Base-by-base conservation (phyloP, 805 yeast genomes). In the Ogataea corticis region DNA sequence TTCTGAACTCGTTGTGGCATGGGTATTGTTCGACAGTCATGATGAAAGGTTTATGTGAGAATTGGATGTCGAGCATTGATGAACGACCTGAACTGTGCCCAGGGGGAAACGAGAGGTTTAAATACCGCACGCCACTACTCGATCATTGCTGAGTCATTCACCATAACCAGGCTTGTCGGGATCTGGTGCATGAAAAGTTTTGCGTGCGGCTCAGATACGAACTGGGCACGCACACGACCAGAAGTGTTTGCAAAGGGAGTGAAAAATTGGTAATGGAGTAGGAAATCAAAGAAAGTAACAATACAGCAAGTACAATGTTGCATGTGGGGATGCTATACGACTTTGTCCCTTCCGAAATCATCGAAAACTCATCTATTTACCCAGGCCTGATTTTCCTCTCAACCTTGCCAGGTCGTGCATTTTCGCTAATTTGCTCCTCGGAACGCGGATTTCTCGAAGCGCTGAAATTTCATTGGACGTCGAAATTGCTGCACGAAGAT, bases 1-100 rank as follows among this genome's bases (percentile, higher is more conserved):
- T 74, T 62, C 82, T 70, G 57, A 77, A 71, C 56, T 78, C 82
- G 59, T 76, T 77, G 46, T 58, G 63, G 15, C 48, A 36, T 11
- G 50, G 51, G 35, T 41, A 49, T 30, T 48, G 50, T n/a, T 42
- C 38, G 29, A 33, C 34, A 21, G 55, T 53, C 53, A 52, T 52
- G 28, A 27, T 38, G 35, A 11, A 19, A 19, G 30, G 33, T n/a
- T n/a, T n/a, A n/a, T n/a, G n/a, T n/a, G n/a, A n/a, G n/a, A n/a
- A n/a, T n/a, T n/a, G n/a, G n/a, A n/a, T n/a, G n/a, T n/a, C n/a
- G n/a, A n/a, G n/a, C n/a, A n/a, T n/a, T n/a, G n/a, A n/a, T n/a
- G n/a, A n/a, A n/a, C n/a, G n/a, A n/a, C n/a, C n/a, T n/a, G n/a
- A n/a, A n/a, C n/a, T n/a, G n/a, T n/a, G n/a, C n/a, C n/a, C n/a